These are phyloP conservation scores for Wickerhamiella pararugosa DNA, from an alignment of 1,139 yeast genomes.

Conservation along the genomic window DNA sequence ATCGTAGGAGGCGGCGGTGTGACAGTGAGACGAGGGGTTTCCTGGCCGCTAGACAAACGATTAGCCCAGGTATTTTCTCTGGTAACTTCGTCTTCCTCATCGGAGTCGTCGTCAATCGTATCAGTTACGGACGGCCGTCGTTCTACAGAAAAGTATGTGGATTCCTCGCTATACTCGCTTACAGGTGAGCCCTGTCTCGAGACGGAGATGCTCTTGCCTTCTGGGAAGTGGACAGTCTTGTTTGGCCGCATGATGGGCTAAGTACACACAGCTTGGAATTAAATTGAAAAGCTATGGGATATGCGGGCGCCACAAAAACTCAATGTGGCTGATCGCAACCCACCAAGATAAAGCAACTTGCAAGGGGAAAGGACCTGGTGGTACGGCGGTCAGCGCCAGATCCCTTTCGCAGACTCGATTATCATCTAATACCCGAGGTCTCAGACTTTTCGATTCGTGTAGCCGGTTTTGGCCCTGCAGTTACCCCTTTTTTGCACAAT, in stretches of 20 bases:
- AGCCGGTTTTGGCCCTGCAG: no score
- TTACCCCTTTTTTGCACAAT: no score
- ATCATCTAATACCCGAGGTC: no score
- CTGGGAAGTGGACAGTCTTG: slow-evolving; percentile 7
- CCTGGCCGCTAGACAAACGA: slow-evolving; percentile 7
- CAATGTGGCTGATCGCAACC: background rate
- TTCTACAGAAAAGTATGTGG: background rate
- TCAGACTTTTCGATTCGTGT: no score
- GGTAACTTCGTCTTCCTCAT: slow-evolving; percentile 8
- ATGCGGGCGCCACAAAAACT: background rate
- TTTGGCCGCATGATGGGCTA: background rate
- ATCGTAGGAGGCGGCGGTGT: slow-evolving; percentile 8
- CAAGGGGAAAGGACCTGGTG: no score
- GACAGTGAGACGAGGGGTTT: slow-evolving; percentile 6
- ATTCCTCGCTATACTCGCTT: slow-evolving; percentile 3
- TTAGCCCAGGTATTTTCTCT: slow-evolving; percentile 15
- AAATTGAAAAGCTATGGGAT: background rate
- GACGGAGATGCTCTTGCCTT: background rate
- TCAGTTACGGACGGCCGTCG: background rate
- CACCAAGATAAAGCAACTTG: no score
- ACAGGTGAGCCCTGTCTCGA: background rate
- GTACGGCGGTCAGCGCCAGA: no score
- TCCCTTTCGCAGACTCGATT: no score
- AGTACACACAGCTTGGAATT: no score
- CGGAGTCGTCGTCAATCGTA: slow-evolving; percentile 2